Evolutionary conservation across 1,139 yeast species (phyloP).

Genomic region (Yamadazyma jaroonii): DNA sequence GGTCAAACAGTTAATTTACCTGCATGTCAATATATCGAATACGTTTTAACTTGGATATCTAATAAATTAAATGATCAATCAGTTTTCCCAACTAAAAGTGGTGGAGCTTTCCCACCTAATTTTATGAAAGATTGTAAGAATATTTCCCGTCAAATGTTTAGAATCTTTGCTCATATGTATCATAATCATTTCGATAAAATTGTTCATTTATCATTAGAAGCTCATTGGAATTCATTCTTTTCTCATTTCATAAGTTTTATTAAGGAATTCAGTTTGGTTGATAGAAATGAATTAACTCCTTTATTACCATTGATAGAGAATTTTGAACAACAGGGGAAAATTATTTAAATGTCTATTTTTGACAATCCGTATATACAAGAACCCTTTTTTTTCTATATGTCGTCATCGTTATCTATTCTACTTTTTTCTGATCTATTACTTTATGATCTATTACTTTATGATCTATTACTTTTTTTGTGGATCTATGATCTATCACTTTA

Average conservation of each 20-base stretch:
- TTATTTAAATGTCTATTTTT: conserved; percentile 30
- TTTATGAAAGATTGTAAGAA: conserved; percentile 81
- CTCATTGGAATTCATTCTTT: conserved; percentile 97
- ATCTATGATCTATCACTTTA: no score
- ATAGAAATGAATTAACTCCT: conserved; percentile 77
- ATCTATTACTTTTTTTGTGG: no score
- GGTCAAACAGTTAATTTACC: conserved; percentile 82
- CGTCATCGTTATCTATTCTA: background rate
- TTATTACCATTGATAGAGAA: conserved; percentile 70
- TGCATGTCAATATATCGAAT: conserved; percentile 89
- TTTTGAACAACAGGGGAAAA: conserved; percentile 84
- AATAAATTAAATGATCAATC: conserved; percentile 85
- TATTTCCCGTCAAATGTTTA: conserved; percentile 86
- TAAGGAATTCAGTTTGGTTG: conserved; percentile 79
- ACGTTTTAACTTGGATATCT: conserved; percentile 87
- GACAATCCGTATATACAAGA: background rate
- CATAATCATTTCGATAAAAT: conserved; percentile 92
- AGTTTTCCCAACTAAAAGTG: conserved; percentile 87
- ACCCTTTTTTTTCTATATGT: background rate
- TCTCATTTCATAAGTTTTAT: conserved; percentile 92
- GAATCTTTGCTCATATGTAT: conserved; percentile 95
- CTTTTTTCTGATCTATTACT: background rate
- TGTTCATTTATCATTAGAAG: conserved; percentile 85
- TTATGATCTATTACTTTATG: no score
- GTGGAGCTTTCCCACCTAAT: conserved; percentile 89